Evolutionary conservation across 345 rosid genomes (phyloP).

Genomic region (Dipteronia dyeriana): DNA sequence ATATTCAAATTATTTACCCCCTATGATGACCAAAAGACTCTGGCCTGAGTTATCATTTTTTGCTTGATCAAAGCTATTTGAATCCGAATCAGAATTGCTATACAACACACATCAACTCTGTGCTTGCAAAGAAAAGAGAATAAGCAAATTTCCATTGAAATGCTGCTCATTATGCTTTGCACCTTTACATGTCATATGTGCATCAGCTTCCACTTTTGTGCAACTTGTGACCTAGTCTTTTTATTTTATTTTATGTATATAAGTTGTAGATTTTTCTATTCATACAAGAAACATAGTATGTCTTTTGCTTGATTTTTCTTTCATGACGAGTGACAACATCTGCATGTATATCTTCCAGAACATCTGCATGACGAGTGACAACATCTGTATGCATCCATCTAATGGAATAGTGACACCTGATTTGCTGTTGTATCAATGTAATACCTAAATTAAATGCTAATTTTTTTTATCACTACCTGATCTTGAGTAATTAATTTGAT

Average conservation of each 20-base stretch:
- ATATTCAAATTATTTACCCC: too few relatives aligned
- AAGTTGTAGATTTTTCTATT: too few relatives aligned
- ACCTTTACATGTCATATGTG: not conserved
- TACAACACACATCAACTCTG: not conserved
- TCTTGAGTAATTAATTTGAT: not conserved
- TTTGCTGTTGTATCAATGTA: not conserved
- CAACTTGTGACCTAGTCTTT: too few relatives aligned
- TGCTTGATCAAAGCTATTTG: not conserved
- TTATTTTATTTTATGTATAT: too few relatives aligned
- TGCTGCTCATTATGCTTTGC: constrained; percentile 3
- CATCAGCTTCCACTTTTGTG: not conserved
- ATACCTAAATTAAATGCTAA: not conserved
- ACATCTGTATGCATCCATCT: too few relatives aligned
- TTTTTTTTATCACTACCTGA: not conserved
- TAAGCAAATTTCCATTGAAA: not conserved
- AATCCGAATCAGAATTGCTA: not conserved
- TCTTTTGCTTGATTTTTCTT: too few relatives aligned
- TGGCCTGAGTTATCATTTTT: not conserved
- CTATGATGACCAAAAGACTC: too few relatives aligned
- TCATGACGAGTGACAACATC: too few relatives aligned
- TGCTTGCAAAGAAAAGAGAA: not conserved
- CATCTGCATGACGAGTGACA: too few relatives aligned
- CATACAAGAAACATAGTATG: too few relatives aligned
- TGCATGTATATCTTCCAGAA: too few relatives aligned
- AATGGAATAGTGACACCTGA: not conserved